phyloP scores from a whole-genome alignment of 1,284 basidiomycete genomes.

The Fomitopsis betulina region DNA sequence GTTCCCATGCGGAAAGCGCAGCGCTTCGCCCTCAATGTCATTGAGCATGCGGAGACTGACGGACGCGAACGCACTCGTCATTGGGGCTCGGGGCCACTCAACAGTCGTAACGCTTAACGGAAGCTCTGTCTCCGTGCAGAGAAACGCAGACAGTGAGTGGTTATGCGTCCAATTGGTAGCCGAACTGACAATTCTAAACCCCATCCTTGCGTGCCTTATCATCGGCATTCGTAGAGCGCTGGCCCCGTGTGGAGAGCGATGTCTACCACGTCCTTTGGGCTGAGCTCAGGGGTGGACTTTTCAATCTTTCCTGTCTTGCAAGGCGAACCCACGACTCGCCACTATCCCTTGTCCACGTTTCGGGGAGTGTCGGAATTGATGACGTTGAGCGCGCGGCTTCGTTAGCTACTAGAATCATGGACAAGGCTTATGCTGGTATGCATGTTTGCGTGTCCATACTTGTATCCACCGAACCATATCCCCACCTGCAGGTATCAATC shows the following conservation, averaged over 20 bases:
- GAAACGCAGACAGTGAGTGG: slow-evolving; percentile 3
- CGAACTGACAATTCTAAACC: not conserved
- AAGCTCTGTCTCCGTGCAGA: not conserved
- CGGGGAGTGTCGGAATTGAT: slow-evolving; percentile 36
- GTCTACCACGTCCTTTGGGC: slow-evolving; percentile 50
- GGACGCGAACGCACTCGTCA: not conserved
- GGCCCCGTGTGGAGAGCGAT: slow-evolving; percentile 30
- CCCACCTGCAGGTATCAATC: slow-evolving; percentile 41
- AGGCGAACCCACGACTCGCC: slow-evolving; percentile 30
- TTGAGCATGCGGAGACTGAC: not conserved
- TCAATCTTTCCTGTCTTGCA: slow-evolving; percentile 46
- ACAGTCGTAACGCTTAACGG: not conserved
- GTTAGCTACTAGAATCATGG: slow-evolving; percentile 58
- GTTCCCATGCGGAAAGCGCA: not conserved
- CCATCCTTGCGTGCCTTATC: not conserved
- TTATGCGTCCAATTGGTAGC: not conserved
- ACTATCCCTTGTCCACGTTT: slow-evolving; percentile 37
- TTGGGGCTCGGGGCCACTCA: not conserved
- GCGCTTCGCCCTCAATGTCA: not conserved
- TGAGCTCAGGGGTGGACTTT: slow-evolving; percentile 29
- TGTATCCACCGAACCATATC: not conserved
- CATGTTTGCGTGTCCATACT: slow-evolving; percentile 1
- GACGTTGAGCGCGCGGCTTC: slow-evolving; percentile 36
- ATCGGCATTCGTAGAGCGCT: slow-evolving; percentile 16
- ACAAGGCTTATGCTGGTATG: slow-evolving; percentile 59